phyloP scores from a whole-genome alignment of 2,329 filamentous ascomycete genomes.

The Ophiostoma sp. region DNA sequence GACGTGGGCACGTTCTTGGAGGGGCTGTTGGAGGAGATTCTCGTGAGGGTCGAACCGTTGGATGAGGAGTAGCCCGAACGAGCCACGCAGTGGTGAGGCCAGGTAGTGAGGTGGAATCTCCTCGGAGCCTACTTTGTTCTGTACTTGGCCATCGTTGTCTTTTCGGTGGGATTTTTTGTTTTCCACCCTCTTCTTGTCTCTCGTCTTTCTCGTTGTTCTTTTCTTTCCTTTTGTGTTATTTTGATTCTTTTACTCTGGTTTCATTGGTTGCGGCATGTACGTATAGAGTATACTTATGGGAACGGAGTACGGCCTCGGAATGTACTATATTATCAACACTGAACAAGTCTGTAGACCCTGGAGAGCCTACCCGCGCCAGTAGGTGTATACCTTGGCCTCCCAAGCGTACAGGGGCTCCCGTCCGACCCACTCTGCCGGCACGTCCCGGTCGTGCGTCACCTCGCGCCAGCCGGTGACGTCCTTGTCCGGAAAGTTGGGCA shows the following conservation, averaged over 20 bases:
- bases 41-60: constrained; percentile 83
- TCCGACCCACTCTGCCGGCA: constrained; percentile 28
- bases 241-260: background rate
- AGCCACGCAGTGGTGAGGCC: background rate
- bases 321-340: background rate
- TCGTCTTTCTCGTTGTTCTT: background rate
- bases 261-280: background rate
- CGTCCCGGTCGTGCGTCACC: constrained; percentile 27
- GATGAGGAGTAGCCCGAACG: constrained; percentile 49
- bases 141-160: background rate
- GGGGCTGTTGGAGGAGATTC: constrained; percentile 85
- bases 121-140: background rate
- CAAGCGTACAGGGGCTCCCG: constrained; percentile 28
- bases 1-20: constrained; percentile 86
- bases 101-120: background rate
- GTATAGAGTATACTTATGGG: constrained; percentile 15
- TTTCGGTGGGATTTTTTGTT: background rate
- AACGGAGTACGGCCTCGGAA: constrained; percentile 12
- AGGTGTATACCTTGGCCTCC: constrained; percentile 30
- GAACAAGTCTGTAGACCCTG: no score
- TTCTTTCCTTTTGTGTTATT: background rate
- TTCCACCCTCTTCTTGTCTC: background rate
- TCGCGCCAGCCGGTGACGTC: constrained; percentile 27
- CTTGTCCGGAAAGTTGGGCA: constrained; percentile 28
- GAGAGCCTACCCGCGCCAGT: constrained; percentile 20